Base-by-base conservation (phyloP, 148 eudicot genomes). In the Nyssa sinensis region DNA sequence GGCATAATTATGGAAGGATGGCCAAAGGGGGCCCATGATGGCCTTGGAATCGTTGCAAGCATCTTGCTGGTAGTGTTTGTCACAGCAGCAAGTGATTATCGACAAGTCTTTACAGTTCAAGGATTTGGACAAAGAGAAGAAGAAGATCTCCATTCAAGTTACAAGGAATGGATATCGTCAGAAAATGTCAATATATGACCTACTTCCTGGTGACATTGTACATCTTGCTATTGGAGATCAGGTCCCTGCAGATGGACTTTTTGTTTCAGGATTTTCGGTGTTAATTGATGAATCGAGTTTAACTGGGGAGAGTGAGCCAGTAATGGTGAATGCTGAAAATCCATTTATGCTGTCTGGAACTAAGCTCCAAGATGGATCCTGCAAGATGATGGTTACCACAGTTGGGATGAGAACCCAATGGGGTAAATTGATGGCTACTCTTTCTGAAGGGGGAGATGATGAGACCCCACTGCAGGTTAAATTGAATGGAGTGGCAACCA, bases 321-420 rank as follows among this genome's bases (percentile, higher is more conserved):
- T 92, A 10, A 86, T 87, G 88, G 90, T 86, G 11, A 87, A 74
- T 65, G 65, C 81, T 57, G 93, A 94, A 23, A 85, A 86, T 60
- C 98, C 98, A 1, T 94, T 88, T 76, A 88, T 94, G 55, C 77
- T 94, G 30, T 94, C 98, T 17, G 98, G 98, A 29, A 94, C 97
- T 62, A 94, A 94, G 82, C 97, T 94, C 30, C 98, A 94, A 75
- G 97, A 94, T 68, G 98, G 98, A 23, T 94, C 98, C 4, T 94
- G 98, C 73, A 94, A 90, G 85, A 92, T 94, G 98, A 17, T 94
- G 41, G 83, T 92, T 64, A 92, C 97, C n/a, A 92, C 98, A 29
- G 98, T 94, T 44, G 97, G 98, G 33, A 94, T 94, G 98, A 87
- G 94, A 74, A 94, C 98, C 16, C 98, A 94, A 70, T 92, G 97